Conservation (phyloP, 2,329 filamentous ascomycete genomes). For the Didymella pomorum region DNA sequence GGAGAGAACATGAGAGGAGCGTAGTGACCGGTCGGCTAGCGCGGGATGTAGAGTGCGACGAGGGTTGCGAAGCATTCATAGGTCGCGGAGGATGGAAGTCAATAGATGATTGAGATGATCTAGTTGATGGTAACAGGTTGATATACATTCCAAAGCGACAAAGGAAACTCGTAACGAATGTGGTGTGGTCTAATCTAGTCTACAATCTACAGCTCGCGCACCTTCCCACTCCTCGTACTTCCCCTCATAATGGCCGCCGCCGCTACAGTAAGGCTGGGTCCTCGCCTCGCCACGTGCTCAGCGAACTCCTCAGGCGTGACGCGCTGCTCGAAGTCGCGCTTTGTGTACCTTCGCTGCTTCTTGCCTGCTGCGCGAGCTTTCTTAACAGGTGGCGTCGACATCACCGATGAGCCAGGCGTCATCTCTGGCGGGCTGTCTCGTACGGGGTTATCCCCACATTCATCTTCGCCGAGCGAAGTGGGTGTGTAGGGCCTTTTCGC, state of each 20-base stretch:
- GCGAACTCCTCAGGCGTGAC: slow-evolving; percentile 3
- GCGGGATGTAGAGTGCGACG: slow-evolving; percentile 67
- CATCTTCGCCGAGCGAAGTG: too few relatives aligned
- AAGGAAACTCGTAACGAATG: not conserved
- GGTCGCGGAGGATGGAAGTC: slow-evolving; percentile 69
- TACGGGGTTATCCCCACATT: not conserved
- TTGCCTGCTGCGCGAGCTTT: slow-evolving; percentile 8
- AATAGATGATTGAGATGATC: slow-evolving; percentile 41
- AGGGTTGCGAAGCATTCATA: slow-evolving; percentile 65
- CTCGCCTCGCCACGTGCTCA: slow-evolving; percentile 1
- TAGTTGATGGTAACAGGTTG: not conserved
- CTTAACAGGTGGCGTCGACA: not conserved
- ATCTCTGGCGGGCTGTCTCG: not conserved
- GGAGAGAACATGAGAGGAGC: slow-evolving; percentile 69
- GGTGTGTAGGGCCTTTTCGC: not conserved
- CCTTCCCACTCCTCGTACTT: slow-evolving; percentile 3
- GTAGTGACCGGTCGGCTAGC: slow-evolving; percentile 70
- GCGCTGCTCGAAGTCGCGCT: slow-evolving; percentile 9
- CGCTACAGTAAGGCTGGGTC: not conserved
- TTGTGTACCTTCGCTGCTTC: slow-evolving; percentile 5
- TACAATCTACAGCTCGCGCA: slow-evolving; percentile 1
- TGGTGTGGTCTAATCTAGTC: not conserved
- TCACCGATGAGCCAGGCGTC: not conserved
- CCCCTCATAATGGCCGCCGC: not conserved
- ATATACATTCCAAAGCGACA: not conserved